Conservation (phyloP, 352 stramenopile genomes). For the Phytophthora nicotianae region DNA sequence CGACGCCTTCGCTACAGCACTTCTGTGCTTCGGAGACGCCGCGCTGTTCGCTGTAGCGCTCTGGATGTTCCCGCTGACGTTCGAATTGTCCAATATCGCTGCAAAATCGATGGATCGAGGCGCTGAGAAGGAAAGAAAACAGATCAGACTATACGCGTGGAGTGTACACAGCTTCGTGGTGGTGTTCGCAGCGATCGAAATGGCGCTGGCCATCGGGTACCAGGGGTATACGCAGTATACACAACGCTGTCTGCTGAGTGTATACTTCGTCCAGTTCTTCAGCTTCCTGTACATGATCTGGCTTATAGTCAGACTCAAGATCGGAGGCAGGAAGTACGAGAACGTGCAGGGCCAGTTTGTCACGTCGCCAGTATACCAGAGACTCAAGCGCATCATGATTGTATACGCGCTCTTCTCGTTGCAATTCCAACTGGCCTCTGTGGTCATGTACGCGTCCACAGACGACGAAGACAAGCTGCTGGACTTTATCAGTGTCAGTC, state of each 20-base stretch:
- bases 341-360: slow-evolving; percentile 70
- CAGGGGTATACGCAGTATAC: slow-evolving; percentile 60
- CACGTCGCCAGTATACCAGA: slow-evolving; percentile 67
- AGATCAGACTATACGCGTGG: slow-evolving; percentile 41
- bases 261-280: slow-evolving; percentile 56
- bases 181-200: slow-evolving; percentile 36
- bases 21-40: slow-evolving; percentile 47
- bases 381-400: slow-evolving; percentile 73
- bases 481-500: slow-evolving; percentile 49
- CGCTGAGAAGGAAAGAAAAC: slow-evolving; percentile 45
- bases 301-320: slow-evolving; percentile 50
- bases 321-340: slow-evolving; percentile 62
- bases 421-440: slow-evolving; percentile 62
- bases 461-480: slow-evolving; percentile 36
- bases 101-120: slow-evolving; percentile 57
- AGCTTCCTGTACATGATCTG: slow-evolving; percentile 60
- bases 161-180: slow-evolving; percentile 34
- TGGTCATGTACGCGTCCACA: slow-evolving; percentile 48
- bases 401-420: slow-evolving; percentile 66
- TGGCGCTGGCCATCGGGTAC: slow-evolving; percentile 37
- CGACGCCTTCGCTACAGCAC: slow-evolving; percentile 31
- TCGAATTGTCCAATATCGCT: slow-evolving; percentile 55
- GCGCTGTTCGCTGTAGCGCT: slow-evolving; percentile 49
- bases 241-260: slow-evolving; percentile 40
- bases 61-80: slow-evolving; percentile 56